Evolutionary conservation across 768 basidiomycete genomes (phyloP).

Genomic region (Scleroderma bovista): DNA sequence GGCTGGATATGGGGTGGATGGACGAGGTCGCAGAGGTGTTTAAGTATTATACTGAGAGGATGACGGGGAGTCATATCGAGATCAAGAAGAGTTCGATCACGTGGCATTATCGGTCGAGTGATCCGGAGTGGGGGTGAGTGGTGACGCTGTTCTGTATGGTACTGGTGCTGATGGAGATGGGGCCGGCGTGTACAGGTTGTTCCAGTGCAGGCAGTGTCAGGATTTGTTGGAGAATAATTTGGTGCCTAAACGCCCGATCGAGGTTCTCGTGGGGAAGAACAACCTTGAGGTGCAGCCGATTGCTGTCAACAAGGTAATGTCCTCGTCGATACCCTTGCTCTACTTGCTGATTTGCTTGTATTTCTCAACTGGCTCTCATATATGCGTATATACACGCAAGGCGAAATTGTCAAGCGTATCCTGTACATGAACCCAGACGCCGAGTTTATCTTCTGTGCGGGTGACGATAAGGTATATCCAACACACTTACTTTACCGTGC

Average conservation of each 20-base stretch:
- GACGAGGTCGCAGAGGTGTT: conserved; percentile 93
- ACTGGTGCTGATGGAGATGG: conserved; percentile 8
- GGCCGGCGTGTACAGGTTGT: conserved; percentile 42
- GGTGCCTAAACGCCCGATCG: conserved; percentile 89
- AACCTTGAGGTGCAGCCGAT: conserved; percentile 95
- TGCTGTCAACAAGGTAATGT: conserved; percentile 80
- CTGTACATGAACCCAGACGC: conserved; percentile 90
- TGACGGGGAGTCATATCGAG: conserved; percentile 95
- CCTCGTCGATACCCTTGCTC: neutral
- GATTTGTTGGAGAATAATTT: conserved; percentile 94
- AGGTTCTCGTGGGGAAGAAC: conserved; percentile 97
- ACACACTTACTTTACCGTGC: no score
- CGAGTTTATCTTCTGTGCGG: conserved; percentile 96
- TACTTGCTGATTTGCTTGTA: neutral
- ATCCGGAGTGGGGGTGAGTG: conserved; percentile 93
- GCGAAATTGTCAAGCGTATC: conserved; percentile 95
- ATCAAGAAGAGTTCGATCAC: conserved; percentile 96
- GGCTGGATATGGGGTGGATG: conserved; percentile 98
- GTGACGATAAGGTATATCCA: conserved; percentile 82
- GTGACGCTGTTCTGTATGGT: neutral
- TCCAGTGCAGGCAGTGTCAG: conserved; percentile 96
- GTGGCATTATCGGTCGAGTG: conserved; percentile 91
- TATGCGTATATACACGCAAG: conserved; percentile 41
- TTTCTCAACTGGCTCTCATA: neutral
- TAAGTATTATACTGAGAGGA: conserved; percentile 93